phyloP scores from a whole-genome alignment of 1,284 basidiomycete genomes.

The Leccinum ponderosum region DNA sequence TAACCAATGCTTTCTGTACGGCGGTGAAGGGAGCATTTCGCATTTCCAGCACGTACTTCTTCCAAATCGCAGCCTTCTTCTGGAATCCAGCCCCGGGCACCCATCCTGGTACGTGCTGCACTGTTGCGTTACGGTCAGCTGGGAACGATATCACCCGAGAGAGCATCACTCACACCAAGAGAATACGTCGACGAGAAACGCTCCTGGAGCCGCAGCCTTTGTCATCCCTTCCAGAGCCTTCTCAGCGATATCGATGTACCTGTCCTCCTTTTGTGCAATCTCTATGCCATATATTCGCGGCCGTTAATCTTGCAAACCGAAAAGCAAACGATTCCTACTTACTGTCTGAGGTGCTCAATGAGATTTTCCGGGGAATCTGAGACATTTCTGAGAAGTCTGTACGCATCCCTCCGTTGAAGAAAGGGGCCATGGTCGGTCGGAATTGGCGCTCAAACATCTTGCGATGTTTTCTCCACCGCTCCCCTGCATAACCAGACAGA shows the following conservation, averaged over 20 bases:
- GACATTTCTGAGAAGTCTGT: constrained; percentile 40
- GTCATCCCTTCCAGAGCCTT: constrained; percentile 38
- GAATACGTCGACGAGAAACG: constrained; percentile 39
- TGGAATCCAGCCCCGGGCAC: constrained; percentile 36
- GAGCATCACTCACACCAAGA: constrained; percentile 28
- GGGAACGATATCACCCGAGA: neutral
- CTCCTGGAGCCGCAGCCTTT: constrained; percentile 37
- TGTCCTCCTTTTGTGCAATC: constrained; percentile 35
- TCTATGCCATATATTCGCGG: constrained; percentile 35
- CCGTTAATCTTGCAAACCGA: constrained; percentile 1
- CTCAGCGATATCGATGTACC: constrained; percentile 40
- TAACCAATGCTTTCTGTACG: constrained; percentile 28
- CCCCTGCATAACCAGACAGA: constrained; percentile 29
- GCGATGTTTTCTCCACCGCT: constrained; percentile 51
- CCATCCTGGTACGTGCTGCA: constrained; percentile 34
- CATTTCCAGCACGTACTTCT: constrained; percentile 32
- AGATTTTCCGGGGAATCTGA: constrained; percentile 40
- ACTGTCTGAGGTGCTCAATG: constrained; percentile 46
- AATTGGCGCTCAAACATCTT: constrained; percentile 50
- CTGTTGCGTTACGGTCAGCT: constrained; percentile 18
- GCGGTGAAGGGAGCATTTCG: constrained; percentile 29
- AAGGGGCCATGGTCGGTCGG: constrained; percentile 36
- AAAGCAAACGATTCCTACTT: constrained; percentile 14
- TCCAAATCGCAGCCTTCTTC: constrained; percentile 32
- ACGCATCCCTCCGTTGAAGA: constrained; percentile 40